Evolutionary conservation across 2,329 filamentous ascomycete genomes (phyloP).

Genomic region (Fusarium sp.): DNA sequence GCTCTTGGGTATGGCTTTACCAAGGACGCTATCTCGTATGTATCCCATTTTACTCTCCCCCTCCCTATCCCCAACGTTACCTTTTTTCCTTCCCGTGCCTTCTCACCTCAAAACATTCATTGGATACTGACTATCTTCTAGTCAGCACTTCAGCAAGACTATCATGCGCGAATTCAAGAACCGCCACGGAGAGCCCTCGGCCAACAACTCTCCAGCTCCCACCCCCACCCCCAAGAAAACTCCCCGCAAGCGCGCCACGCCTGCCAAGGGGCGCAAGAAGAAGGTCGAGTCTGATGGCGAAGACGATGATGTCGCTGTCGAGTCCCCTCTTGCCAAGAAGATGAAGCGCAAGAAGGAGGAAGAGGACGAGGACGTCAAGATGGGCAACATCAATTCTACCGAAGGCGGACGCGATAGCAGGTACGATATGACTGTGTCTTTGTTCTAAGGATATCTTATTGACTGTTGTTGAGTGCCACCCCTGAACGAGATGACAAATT

Average conservation of each 20-base stretch:
- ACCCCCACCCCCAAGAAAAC: constrained; percentile 37
- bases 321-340: constrained; percentile 45
- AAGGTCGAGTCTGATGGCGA: constrained; percentile 27
- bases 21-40: constrained; percentile 54
- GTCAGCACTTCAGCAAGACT: constrained; percentile 55
- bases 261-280: constrained; percentile 33
- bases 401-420: constrained; percentile 28
- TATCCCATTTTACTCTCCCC: neutral
- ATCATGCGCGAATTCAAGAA: constrained; percentile 52
- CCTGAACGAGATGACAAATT: constrained; percentile 19
- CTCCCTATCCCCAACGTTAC: neutral
- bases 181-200: constrained; percentile 37
- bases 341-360: constrained; percentile 47
- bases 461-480: constrained; percentile 26
- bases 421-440: constrained; percentile 11
- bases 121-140: constrained; percentile 24
- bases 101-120: neutral
- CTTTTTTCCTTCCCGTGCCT: neutral
- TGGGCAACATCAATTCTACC: constrained; percentile 10
- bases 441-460: neutral
- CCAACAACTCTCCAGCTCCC: neutral
- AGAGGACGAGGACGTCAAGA: constrained; percentile 29
- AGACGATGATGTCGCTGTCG: constrained; percentile 18
- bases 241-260: constrained; percentile 34
- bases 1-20: constrained; percentile 51